These are phyloP conservation scores for Solidago caesia DNA, from an alignment of 129 eudicot species.

Conservation along the genomic window DNA sequence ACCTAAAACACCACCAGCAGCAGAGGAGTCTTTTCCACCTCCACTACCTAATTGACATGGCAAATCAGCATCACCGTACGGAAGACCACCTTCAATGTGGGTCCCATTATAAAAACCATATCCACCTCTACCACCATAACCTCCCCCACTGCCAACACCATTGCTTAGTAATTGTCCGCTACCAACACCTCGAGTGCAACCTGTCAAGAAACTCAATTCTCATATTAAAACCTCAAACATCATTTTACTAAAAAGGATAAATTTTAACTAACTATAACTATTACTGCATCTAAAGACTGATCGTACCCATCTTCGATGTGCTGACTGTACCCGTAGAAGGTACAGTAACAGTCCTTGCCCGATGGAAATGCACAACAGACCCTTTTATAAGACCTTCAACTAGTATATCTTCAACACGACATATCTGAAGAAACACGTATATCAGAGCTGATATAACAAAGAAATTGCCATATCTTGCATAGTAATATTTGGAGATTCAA, in stretches of 20 bases:
- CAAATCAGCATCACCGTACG: slow-evolving; percentile 70
- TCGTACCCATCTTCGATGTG: slow-evolving; percentile 83
- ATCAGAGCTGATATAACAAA: slow-evolving; percentile 5
- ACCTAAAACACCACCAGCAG: slow-evolving; percentile 95
- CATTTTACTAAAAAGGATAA: slow-evolving; percentile 6
- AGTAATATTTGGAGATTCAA: not conserved
- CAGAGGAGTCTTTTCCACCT: slow-evolving; percentile 83
- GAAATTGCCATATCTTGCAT: not conserved
- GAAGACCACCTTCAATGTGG: slow-evolving; percentile 67
- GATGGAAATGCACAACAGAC: slow-evolving; percentile 89
- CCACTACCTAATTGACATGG: slow-evolving; percentile 99
- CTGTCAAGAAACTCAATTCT: slow-evolving; percentile 35
- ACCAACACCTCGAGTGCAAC: slow-evolving; percentile 86
- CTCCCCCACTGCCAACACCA: slow-evolving; percentile 90
- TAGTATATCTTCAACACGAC: slow-evolving; percentile 95
- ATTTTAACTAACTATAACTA: not conserved
- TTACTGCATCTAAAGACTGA: not conserved
- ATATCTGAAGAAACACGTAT: slow-evolving; percentile 46
- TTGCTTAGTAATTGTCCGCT: slow-evolving; percentile 51
- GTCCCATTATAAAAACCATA: slow-evolving; percentile 61
- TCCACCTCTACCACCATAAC: slow-evolving; percentile 95
- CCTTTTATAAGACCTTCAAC: slow-evolving; percentile 88
- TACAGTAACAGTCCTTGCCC: slow-evolving; percentile 73
- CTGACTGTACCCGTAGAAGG: slow-evolving; percentile 69
- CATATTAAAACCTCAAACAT: not conserved